Base-by-base conservation (phyloP, 1,139 yeast genomes). In the Blastobotrys elegans region DNA sequence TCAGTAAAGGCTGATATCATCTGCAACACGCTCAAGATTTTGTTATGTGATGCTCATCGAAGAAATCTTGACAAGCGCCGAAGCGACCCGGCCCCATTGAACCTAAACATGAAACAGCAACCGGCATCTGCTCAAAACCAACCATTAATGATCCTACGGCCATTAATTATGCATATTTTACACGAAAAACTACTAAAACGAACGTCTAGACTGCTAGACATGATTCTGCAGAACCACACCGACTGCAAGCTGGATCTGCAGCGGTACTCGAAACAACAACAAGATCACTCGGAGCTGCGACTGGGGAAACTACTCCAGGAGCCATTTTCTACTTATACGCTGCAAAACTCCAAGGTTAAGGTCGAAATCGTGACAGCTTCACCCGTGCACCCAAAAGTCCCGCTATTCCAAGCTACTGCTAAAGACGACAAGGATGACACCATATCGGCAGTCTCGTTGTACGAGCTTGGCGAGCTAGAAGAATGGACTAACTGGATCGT, bases 81-180 rank as follows among this genome's bases (percentile, higher is more conserved):
- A 24, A 40, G 46, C 7, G 45, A 44, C 2, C 66, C 68, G 3
- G 44, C 50, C 0, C 62, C 69, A 2, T 41, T 65, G n/a, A 53
- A 52, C 33, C n/a, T n/a, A n/a, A n/a, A n/a, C n/a, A n/a, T n/a
- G n/a, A 51, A 56, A 30, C 49, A 69, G 70, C 24, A 53, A 51
- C 56, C 34, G 54, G 51, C 24, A 10, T 20, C 38, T 2, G 24
- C 20, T 21, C 53, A 29, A 53, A 41, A 26, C 40, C 78, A 71
- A 45, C 76, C 81, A 1, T 65, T 79, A 47, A 71, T 56, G 29
- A 55, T 83, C 22, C 67, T 83, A 43, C 67, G 86, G 43, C 92
- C 95, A 0, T 64, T 85, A 34, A 70, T 85, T 27, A 88, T 89
- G 2, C 83, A 80, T 55, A 74, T 82, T 48, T 76, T 80, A 49